Evolutionary conservation across 2,329 filamentous ascomycete species (phyloP), one percentile per base, ranked within the genome.

Genomic region (Aspergillus melleus): DNA sequence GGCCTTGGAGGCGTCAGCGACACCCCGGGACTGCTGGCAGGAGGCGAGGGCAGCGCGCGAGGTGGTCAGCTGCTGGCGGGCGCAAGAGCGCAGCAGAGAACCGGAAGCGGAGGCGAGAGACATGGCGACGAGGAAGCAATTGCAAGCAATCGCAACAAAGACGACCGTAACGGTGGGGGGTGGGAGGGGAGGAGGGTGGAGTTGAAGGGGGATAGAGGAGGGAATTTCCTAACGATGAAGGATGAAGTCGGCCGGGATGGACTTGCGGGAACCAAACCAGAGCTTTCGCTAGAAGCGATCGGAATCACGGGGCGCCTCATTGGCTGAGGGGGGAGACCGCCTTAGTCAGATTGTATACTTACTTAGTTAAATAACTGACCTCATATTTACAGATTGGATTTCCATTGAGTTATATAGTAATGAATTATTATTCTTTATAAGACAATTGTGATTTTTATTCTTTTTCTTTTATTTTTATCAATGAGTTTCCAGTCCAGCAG

Each of bases 21-120:
- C 69, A 68, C 72, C 71, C 70, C 75, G 75, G 71, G 72, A 72
- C 68, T 76, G 74, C 67, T 79, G 74, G 69, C 72, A 74, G 68
- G 74, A 73, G 69, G 74, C 69, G 66, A 77, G 70, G 67, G 73
- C 71, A 68, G 75, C 72, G 71, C 76, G 74, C 66, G 74, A 70
- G 68, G 74, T 73, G 64, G 77, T 74, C 66, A 81, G 75, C 69
- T 75, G 73, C 69, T 80, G 77, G 70, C 78, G 77, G 68, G 79
- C 75, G 74, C 77, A 80, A 65, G 74, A 72, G 79, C 89, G 89
- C 82, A 90, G 82, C 76, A 90, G 83, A 73, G 86, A 82, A 79
- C 87, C 86, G 76, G 89, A 86, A 75, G 87, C 84, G 76, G 84
- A 83, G 74, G 87, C 80, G 78, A 92, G 85, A 76, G 76, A 74